A percentile compares a stretch with the other conserved stretches of the same genome.
Conservation (phyloP, 1,139 yeast species). For the Geotrichum europaeum region DNA sequence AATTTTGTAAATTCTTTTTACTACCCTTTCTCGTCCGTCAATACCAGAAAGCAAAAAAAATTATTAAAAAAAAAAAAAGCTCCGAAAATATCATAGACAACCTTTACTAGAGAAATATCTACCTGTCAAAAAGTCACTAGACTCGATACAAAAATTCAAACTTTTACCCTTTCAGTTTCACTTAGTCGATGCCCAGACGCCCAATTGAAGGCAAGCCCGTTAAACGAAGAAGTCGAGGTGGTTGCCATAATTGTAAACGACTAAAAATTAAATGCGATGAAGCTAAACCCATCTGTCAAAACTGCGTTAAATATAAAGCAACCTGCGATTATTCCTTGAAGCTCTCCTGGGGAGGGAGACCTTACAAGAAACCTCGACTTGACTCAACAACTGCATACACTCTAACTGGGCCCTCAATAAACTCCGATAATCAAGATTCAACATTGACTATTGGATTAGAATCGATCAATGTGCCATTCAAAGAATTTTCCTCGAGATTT, state of each 20-base stretch:
- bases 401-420: neutral
- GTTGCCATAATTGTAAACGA: constrained; percentile 33
- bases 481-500: constrained; percentile 16
- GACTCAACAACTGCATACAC: constrained; percentile 1
- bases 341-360: constrained; percentile 76
- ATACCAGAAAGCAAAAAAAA: neutral
- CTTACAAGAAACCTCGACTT: constrained; percentile 40
- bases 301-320: constrained; percentile 47
- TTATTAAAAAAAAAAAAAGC: neutral
- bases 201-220: constrained; percentile 22
- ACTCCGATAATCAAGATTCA: neutral
- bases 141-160: neutral
- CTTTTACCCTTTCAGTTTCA: neutral
- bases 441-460: neutral
- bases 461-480: neutral
- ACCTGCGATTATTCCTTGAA: constrained; percentile 61
- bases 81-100: neutral
- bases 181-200: constrained; percentile 12
- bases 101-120: neutral
- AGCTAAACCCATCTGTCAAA: constrained; percentile 55
- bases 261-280: constrained; percentile 51
- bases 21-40: too few relatives aligned
- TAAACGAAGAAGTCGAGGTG: constrained; percentile 29
- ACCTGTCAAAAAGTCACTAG: neutral
- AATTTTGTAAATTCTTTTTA: too few relatives aligned